phyloP scores from a whole-genome alignment of 495 filamentous ascomycete genomes.

The Cetradonia linearis region DNA sequence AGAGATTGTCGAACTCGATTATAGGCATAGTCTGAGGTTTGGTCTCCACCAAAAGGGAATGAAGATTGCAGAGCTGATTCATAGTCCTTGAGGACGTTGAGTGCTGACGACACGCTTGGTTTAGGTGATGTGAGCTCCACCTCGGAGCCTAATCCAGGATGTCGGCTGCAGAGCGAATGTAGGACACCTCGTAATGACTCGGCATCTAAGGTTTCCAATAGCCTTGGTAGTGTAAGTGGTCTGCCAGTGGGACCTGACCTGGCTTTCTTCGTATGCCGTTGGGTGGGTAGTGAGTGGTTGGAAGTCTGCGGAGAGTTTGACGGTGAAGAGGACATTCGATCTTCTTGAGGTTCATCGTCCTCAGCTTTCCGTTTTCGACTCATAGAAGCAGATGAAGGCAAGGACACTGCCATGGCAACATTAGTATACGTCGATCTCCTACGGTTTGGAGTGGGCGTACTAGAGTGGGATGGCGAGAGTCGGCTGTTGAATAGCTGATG shows the following conservation, averaged over 20 bases:
- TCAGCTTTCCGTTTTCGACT: constrained; percentile 81
- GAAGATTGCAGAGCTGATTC: constrained; percentile 66
- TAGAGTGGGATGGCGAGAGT: constrained; percentile 57
- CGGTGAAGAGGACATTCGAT: constrained; percentile 82
- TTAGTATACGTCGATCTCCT: constrained; percentile 24
- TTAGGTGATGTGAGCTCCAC: constrained; percentile 76
- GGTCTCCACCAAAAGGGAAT: constrained; percentile 74
- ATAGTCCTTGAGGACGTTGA: constrained; percentile 72
- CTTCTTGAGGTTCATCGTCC: constrained; percentile 60
- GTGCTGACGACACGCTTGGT: constrained; percentile 67
- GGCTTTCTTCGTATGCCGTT: constrained; percentile 53
- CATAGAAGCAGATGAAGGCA: constrained; percentile 40
- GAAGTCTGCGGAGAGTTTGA: constrained; percentile 64
- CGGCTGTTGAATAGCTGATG: constrained; percentile 64
- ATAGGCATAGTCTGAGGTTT: constrained; percentile 84
- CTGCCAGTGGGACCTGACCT: constrained; percentile 63
- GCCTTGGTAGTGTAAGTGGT: constrained; percentile 67
- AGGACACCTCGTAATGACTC: constrained; percentile 73
- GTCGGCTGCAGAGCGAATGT: constrained; percentile 77
- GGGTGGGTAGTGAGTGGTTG: constrained; percentile 53
- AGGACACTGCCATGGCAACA: constrained; percentile 38
- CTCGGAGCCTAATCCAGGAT: constrained; percentile 71
- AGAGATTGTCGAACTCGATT: constrained; percentile 82
- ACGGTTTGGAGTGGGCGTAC: constrained; percentile 39
- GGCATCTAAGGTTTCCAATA: constrained; percentile 82